A percentile compares a stretch with the other conserved stretches of the same genome.
Conservation (phyloP, 345 rosid genomes). For the Punica granatum region DNA sequence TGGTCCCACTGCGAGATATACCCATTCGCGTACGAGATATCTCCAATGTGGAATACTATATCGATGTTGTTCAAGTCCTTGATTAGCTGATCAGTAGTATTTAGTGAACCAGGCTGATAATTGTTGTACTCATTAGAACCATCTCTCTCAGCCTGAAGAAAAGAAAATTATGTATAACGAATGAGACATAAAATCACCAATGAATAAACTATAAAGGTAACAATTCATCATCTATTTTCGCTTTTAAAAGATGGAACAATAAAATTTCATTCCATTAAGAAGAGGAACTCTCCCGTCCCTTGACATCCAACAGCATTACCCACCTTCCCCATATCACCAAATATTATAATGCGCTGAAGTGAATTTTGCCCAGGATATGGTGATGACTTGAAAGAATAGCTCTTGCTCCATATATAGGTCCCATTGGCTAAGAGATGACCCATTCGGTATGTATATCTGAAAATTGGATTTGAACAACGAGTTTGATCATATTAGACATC, state of each 20-base stretch:
- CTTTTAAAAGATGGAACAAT: not conserved
- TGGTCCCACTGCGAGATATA: slow-evolving; percentile 86
- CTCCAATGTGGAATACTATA: slow-evolving; percentile 76
- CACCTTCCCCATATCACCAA: slow-evolving; percentile 64
- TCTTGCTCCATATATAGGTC: slow-evolving; percentile 20
- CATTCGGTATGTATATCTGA: slow-evolving; percentile 28
- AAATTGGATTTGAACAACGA: not conserved
- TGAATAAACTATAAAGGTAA: not conserved
- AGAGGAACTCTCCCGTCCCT: not conserved
- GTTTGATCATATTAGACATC: not conserved
- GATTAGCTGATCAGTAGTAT: slow-evolving; percentile 67
- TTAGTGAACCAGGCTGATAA: slow-evolving; percentile 68
- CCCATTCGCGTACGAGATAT: slow-evolving; percentile 60
- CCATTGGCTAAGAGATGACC: slow-evolving; percentile 27
- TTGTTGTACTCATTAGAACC: slow-evolving; percentile 68
- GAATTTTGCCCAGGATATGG: slow-evolving; percentile 95
- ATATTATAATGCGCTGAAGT: slow-evolving; percentile 64
- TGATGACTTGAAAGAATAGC: slow-evolving; percentile 53
- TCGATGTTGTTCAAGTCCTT: slow-evolving; percentile 51
- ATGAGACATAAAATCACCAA: not conserved
- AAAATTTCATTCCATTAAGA: not conserved
- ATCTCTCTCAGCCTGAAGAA: slow-evolving; percentile 66
- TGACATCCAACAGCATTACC: not conserved
- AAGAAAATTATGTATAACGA: not conserved
- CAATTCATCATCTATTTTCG: not conserved